Conservation (phyloP, 306 rosid species). For the Quercus gilva region DNA sequence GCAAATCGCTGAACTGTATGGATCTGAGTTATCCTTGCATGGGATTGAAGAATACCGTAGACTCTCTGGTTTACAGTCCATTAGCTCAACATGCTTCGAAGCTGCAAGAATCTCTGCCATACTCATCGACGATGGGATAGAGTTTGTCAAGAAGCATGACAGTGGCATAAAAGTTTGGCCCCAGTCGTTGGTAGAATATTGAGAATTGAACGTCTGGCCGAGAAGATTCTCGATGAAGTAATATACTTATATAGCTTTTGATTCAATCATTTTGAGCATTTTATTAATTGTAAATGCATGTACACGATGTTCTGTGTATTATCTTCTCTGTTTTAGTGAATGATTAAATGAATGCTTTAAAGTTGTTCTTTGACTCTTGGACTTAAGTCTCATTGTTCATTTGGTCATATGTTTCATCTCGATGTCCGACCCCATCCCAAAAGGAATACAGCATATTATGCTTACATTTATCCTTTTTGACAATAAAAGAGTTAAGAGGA, state of each 20-base stretch:
- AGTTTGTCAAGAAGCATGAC: conserved; percentile 53
- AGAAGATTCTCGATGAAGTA: conserved; percentile 68
- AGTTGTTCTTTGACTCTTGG: not conserved
- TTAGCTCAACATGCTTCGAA: conserved; percentile 62
- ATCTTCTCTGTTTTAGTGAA: not conserved
- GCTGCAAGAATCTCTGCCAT: conserved; percentile 69
- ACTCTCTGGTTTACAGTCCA: conserved; percentile 55
- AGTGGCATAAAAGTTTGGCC: conserved; percentile 60
- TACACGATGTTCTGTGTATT: not conserved
- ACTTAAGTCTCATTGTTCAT: not conserved
- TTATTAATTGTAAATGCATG: not conserved
- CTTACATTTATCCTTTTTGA: not conserved
- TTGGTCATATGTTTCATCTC: not conserved
- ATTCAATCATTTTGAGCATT: conserved; percentile 2
- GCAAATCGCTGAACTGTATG: conserved; percentile 70
- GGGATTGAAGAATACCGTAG: conserved; percentile 65
- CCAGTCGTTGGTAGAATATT: conserved; percentile 78
- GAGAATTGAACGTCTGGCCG: conserved; percentile 80
- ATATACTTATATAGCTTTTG: conserved; percentile 22
- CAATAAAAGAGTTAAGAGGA: too few relatives aligned
- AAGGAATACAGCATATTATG: not conserved
- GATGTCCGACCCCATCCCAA: not conserved
- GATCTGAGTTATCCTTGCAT: conserved; percentile 49
- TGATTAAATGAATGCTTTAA: not conserved
- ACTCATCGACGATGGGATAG: conserved; percentile 80